phyloP scores from a whole-genome alignment of 1,284 basidiomycete species.

The Cryptococcus sp. region DNA sequence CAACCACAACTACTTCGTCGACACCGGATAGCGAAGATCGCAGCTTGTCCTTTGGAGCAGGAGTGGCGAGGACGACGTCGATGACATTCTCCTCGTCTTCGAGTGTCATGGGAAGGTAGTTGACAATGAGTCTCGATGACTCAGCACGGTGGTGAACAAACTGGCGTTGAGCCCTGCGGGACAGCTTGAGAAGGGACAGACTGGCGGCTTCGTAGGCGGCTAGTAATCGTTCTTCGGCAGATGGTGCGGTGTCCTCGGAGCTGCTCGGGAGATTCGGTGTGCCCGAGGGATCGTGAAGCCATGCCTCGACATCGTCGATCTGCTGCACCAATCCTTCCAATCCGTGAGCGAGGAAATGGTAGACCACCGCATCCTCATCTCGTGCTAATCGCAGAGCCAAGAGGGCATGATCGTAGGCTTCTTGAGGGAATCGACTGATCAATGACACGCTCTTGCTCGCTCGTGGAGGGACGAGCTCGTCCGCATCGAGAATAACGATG shows the following conservation, averaged over 20 bases:
- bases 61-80: slow-evolving; percentile 66
- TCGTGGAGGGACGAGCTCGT: slow-evolving; percentile 34
- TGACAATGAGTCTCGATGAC: slow-evolving; percentile 68
- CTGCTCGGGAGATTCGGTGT: slow-evolving; percentile 16
- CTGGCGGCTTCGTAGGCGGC: slow-evolving; percentile 66
- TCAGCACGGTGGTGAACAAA: slow-evolving; percentile 50
- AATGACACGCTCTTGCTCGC: slow-evolving; percentile 57
- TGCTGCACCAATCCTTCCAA: slow-evolving; percentile 55
- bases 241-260: slow-evolving; percentile 26
- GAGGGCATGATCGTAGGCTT: slow-evolving; percentile 71
- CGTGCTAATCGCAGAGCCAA: slow-evolving; percentile 69
- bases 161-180: slow-evolving; percentile 65
- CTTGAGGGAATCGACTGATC: slow-evolving; percentile 64
- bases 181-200: slow-evolving; percentile 63
- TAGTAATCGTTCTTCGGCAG: slow-evolving; percentile 51
- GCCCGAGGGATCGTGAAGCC: slow-evolving; percentile 52
- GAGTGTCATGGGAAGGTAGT: slow-evolving; percentile 63
- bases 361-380: slow-evolving; percentile 64
- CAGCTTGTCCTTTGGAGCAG: slow-evolving; percentile 68
- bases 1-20: slow-evolving; percentile 78
- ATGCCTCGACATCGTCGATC: slow-evolving; percentile 62
- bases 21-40: slow-evolving; percentile 64
- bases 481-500: slow-evolving; percentile 43
- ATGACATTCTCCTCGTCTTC: slow-evolving; percentile 61
- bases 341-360: slow-evolving; percentile 68